Conservation (phyloP, 805 yeast species). For the Sugiyamaella qingdaonensis region DNA sequence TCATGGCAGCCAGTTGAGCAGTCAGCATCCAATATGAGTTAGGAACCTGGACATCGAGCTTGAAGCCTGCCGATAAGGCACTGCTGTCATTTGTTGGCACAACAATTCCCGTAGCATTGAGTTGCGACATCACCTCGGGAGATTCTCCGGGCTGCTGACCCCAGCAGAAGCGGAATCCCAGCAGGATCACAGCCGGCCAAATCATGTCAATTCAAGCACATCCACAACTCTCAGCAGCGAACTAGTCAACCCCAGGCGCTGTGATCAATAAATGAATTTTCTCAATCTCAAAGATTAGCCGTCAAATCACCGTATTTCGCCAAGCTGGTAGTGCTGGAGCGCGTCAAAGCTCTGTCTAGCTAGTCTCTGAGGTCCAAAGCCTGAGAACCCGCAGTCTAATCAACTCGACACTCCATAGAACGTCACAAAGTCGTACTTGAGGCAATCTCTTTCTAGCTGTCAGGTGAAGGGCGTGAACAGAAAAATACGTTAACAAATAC, state of each 20-base stretch:
- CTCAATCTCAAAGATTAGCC: neutral
- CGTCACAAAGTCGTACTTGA: neutral
- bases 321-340: neutral
- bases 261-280: neutral
- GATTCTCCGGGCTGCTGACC: neutral
- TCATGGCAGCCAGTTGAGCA: slow-evolving; percentile 21
- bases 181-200: neutral
- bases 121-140: neutral
- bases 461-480: neutral
- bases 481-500: neutral
- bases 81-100: neutral
- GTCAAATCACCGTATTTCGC: neutral
- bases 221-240: no score
- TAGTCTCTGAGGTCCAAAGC: neutral
- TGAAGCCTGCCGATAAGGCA: slow-evolving; percentile 11
- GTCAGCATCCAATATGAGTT: slow-evolving; percentile 11
- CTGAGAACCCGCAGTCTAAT: neutral
- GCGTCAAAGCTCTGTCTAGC: neutral
- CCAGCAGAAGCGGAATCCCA: neutral
- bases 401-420: neutral
- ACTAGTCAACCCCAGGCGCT: no score
- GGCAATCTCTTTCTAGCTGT: neutral
- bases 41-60: slow-evolving; percentile 10
- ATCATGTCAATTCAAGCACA: neutral
- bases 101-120: neutral